Evolutionary conservation across 208 protist species (phyloP).

Genomic region (Leishmania mexicana): DNA sequence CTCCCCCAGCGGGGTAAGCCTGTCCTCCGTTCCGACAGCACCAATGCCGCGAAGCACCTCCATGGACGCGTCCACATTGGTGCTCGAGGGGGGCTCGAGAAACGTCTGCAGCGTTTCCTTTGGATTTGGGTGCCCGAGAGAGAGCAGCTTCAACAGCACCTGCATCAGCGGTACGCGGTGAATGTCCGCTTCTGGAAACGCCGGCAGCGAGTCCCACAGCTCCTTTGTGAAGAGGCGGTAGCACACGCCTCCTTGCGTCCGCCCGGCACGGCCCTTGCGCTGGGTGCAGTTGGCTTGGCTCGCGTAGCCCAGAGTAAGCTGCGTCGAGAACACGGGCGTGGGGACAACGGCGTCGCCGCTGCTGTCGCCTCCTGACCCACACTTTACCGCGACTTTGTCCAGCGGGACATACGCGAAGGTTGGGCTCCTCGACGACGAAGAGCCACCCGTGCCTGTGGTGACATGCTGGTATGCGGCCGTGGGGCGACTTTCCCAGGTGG

Average conservation of each 20-base stretch:
- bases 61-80: slow-evolving; percentile 71
- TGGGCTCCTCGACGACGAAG: neutral
- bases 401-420: slow-evolving; percentile 8
- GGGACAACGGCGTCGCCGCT: neutral
- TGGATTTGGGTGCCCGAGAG: slow-evolving; percentile 66
- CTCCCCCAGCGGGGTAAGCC: slow-evolving; percentile 87
- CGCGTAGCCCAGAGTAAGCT: slow-evolving; percentile 73
- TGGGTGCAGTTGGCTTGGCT: slow-evolving; percentile 98
- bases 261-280: slow-evolving; percentile 98
- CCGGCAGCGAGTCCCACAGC: slow-evolving; percentile 60
- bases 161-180: slow-evolving; percentile 93
- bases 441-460: neutral
- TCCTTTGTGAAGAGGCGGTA: slow-evolving; percentile 96
- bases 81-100: slow-evolving; percentile 67
- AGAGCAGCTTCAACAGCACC: slow-evolving; percentile 87
- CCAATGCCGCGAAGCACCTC: slow-evolving; percentile 62
- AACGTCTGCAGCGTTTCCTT: slow-evolving; percentile 76
- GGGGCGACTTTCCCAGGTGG: slow-evolving; percentile 49
- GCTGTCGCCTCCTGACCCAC: neutral
- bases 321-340: slow-evolving; percentile 58
- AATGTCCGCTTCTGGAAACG: slow-evolving; percentile 93
- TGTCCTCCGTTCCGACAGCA: slow-evolving; percentile 49
- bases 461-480: neutral
- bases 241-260: slow-evolving; percentile 97
- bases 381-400: neutral